These are phyloP conservation scores for Leccinum obscurum DNA, from an alignment of 768 basidiomycete species.

Conservation along the genomic window DNA sequence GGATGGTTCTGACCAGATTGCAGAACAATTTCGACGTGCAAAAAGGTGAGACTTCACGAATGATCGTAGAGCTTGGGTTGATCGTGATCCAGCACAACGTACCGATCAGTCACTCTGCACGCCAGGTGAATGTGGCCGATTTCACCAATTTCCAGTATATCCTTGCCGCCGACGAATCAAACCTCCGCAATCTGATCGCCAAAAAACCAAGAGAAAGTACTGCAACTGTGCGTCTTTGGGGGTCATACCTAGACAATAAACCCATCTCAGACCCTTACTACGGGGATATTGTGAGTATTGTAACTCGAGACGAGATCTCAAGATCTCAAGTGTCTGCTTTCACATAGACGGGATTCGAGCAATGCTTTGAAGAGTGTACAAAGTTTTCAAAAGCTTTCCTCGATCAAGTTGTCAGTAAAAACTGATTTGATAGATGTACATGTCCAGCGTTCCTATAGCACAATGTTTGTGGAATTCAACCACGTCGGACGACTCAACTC, in stretches of 20 bases:
- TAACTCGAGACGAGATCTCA: neutral
- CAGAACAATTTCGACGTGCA: slow-evolving; percentile 71
- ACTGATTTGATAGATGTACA: slow-evolving; percentile 9
- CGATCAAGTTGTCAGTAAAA: slow-evolving; percentile 53
- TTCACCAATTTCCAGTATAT: slow-evolving; percentile 81
- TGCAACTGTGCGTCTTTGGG: slow-evolving; percentile 76
- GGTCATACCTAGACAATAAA: slow-evolving; percentile 68
- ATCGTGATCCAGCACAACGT: slow-evolving; percentile 57
- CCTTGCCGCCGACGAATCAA: slow-evolving; percentile 79
- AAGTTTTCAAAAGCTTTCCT: slow-evolving; percentile 76
- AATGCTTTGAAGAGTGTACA: slow-evolving; percentile 75
- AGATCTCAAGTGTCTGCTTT: slow-evolving; percentile 3
- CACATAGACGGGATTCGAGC: slow-evolving; percentile 67
- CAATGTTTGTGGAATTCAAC: slow-evolving; percentile 11
- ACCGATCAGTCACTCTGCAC: slow-evolving; percentile 66
- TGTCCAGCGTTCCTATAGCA: neutral
- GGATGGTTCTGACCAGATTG: neutral
- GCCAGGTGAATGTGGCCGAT: slow-evolving; percentile 65
- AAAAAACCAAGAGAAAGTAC: slow-evolving; percentile 54
- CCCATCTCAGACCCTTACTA: slow-evolving; percentile 88
- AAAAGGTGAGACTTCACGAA: slow-evolving; percentile 47
- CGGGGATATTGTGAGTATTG: slow-evolving; percentile 53
- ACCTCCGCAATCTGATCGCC: slow-evolving; percentile 61
- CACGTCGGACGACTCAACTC: neutral
- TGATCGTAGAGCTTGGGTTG: neutral